These are phyloP conservation scores for Albifimbria verrucaria DNA, from an alignment of 2,329 filamentous ascomycete genomes.

Conservation along the genomic window DNA sequence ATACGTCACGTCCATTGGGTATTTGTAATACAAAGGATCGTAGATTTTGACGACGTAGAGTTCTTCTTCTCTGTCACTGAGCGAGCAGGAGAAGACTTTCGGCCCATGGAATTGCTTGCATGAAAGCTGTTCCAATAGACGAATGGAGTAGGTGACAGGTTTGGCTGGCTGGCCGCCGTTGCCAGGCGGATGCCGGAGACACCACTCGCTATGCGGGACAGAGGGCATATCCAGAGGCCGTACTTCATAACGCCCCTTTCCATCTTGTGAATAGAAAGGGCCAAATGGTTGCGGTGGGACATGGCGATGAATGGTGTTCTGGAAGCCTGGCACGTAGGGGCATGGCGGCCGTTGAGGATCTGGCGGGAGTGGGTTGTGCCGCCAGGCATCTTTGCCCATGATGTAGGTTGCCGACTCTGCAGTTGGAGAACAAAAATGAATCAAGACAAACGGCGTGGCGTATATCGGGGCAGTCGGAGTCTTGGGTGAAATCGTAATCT, in stretches of 20 bases:
- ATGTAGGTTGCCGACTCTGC: background rate
- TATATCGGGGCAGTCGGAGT: too few relatives aligned
- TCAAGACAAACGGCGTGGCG: too few relatives aligned
- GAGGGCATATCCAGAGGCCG: background rate
- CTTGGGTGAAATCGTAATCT: too few relatives aligned
- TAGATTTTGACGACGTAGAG: background rate
- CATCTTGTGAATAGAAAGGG: background rate
- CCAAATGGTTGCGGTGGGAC: constrained; percentile 1
- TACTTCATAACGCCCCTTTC: background rate
- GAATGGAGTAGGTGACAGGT: background rate
- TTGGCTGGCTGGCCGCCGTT: background rate
- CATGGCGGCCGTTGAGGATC: background rate
- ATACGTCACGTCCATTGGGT: background rate
- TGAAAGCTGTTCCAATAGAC: background rate
- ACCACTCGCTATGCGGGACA: background rate
- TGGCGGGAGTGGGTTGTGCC: background rate
- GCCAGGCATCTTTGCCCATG: background rate
- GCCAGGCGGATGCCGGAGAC: background rate
- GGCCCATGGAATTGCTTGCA: background rate
- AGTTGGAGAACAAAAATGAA: too few relatives aligned
- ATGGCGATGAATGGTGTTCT: background rate
- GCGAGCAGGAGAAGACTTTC: background rate
- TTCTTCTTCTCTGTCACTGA: background rate
- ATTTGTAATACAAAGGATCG: background rate
- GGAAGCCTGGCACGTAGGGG: background rate